A percentile compares a stretch with the other conserved stretches of the same genome.
Conservation (phyloP, 768 basidiomycete genomes). For the Boletellus ananas region DNA sequence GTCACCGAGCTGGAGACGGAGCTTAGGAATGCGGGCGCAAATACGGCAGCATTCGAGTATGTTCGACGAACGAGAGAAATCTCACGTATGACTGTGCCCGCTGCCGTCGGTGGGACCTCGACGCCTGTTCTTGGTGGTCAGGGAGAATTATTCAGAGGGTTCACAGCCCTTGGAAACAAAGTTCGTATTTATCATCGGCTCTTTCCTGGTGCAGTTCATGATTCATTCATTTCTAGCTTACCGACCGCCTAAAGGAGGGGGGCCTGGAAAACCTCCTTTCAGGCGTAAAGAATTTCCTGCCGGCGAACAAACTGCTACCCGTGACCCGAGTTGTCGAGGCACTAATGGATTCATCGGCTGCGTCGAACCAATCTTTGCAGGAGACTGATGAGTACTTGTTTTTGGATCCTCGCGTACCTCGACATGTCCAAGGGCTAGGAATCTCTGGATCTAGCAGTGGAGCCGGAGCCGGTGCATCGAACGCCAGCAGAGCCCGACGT, state of each 20-base stretch:
- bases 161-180: slow-evolving; percentile 86
- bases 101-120: slow-evolving; percentile 52
- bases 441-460: slow-evolving; percentile 44
- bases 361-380: slow-evolving; percentile 89
- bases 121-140: slow-evolving; percentile 70
- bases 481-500: slow-evolving; percentile 41
- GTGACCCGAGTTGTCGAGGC: slow-evolving; percentile 93
- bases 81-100: slow-evolving; percentile 81
- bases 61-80: slow-evolving; percentile 90
- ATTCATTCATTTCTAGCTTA: slow-evolving; percentile 54
- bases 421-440: slow-evolving; percentile 48
- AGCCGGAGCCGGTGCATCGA: slow-evolving; percentile 35
- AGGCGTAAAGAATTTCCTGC: slow-evolving; percentile 96
- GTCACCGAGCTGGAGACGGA: slow-evolving; percentile 84
- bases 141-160: slow-evolving; percentile 90
- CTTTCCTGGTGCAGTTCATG: neutral
- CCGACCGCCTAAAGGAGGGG: slow-evolving; percentile 89
- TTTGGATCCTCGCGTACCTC: slow-evolving; percentile 85
- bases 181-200: slow-evolving; percentile 41
- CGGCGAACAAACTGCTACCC: slow-evolving; percentile 88
- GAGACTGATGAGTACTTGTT: slow-evolving; percentile 96
- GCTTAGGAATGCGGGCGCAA: slow-evolving; percentile 76
- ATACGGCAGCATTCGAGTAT: slow-evolving; percentile 84
- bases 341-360: slow-evolving; percentile 94
- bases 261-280: slow-evolving; percentile 97